Evolutionary conservation across 2,329 filamentous ascomycete genomes (phyloP).

Genomic region (Davidsoniella eucalypti): DNA sequence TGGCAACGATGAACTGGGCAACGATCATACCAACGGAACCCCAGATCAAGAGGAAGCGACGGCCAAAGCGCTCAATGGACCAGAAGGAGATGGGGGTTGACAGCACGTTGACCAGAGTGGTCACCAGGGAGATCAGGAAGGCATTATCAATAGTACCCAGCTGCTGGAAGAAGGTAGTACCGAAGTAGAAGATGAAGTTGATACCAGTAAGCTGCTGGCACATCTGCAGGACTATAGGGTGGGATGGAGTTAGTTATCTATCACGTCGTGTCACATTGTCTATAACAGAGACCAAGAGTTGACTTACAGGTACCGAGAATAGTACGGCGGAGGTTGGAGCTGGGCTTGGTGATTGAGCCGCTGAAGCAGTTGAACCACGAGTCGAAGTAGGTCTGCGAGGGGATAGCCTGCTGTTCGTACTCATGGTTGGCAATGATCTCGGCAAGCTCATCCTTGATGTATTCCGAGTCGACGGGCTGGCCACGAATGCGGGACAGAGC

Average conservation of each 20-base stretch:
- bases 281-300: background rate
- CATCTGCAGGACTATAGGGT: conserved; percentile 29
- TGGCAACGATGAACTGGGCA: conserved; percentile 76
- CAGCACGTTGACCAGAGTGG: conserved; percentile 72
- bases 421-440: conserved; percentile 84
- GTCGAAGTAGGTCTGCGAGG: conserved; percentile 44
- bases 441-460: conserved; percentile 60
- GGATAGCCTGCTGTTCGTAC: conserved; percentile 59
- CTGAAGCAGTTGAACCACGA: conserved; percentile 55
- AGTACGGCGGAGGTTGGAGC: conserved; percentile 53
- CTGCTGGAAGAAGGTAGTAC: conserved; percentile 67
- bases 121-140: conserved; percentile 73
- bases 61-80: conserved; percentile 66
- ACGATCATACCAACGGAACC: conserved; percentile 71
- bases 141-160: conserved; percentile 59
- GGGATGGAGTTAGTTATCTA: background rate
- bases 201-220: conserved; percentile 59
- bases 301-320: conserved; percentile 44
- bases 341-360: conserved; percentile 43
- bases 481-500: conserved; percentile 55
- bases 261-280: background rate
- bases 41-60: conserved; percentile 61
- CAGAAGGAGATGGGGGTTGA: conserved; percentile 81
- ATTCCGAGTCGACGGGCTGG: conserved; percentile 55
- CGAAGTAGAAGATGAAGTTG: conserved; percentile 87